Percentiles rank a stretch among this genome's conserved stretches.
Conservation (phyloP, 1,139 yeast genomes). For the Suhomyces anneliseae region DNA sequence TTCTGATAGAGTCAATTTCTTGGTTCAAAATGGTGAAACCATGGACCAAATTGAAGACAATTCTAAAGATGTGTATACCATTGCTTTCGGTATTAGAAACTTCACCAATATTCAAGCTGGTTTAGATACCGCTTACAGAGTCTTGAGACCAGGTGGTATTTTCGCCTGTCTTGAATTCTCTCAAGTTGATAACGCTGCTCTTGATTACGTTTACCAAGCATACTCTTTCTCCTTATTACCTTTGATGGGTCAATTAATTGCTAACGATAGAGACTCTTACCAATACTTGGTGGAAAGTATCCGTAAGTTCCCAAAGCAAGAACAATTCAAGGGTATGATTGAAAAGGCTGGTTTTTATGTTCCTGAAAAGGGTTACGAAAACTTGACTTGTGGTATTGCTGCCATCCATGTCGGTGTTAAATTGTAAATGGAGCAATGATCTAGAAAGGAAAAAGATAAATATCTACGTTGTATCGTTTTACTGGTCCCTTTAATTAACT, state of each 20-base stretch:
- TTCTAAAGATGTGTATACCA: slow-evolving; percentile 93
- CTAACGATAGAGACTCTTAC: slow-evolving; percentile 92
- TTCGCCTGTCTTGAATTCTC: slow-evolving; percentile 96
- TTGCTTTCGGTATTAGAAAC: slow-evolving; percentile 96
- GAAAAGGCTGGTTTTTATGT: slow-evolving; percentile 92
- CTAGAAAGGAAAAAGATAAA: too few relatives aligned
- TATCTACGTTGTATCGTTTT: too few relatives aligned
- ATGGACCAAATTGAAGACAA: slow-evolving; percentile 81
- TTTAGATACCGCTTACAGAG: slow-evolving; percentile 88
- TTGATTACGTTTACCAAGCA: slow-evolving; percentile 77
- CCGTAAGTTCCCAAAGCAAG: slow-evolving; percentile 88
- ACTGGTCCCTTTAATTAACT: too few relatives aligned
- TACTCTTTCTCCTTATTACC: slow-evolving; percentile 90
- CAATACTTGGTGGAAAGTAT: slow-evolving; percentile 95
- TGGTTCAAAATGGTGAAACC: slow-evolving; percentile 91
- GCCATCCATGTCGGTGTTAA: slow-evolving; percentile 96
- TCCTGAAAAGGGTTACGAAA: slow-evolving; percentile 86
- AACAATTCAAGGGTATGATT: slow-evolving; percentile 86
- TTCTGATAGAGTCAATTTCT: slow-evolving; percentile 65
- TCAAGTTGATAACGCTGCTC: slow-evolving; percentile 77
- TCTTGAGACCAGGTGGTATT: slow-evolving; percentile 97
- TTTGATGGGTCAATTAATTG: slow-evolving; percentile 91
- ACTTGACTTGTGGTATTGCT: slow-evolving; percentile 94
- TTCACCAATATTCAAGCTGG: slow-evolving; percentile 95
- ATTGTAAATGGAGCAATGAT: slow-evolving; percentile 30